phyloP scores from a whole-genome alignment of 768 basidiomycete species.

The Lentinula sp. region DNA sequence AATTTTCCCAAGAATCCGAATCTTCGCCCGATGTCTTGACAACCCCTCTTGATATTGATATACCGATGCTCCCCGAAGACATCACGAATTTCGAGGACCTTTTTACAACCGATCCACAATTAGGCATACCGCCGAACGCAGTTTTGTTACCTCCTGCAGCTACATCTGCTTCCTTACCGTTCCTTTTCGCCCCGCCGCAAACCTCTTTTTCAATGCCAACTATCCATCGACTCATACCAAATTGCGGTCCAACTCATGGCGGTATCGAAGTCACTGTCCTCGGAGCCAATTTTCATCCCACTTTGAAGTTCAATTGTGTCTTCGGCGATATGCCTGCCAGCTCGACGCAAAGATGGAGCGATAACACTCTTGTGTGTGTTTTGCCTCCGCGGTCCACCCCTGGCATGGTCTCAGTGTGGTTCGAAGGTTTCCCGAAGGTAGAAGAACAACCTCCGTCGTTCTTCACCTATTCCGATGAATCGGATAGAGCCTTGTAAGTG shows the following conservation, averaged over 20 bases:
- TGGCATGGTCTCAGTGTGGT: constrained; percentile 87
- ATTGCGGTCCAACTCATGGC: constrained; percentile 80
- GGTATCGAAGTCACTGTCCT: constrained; percentile 94
- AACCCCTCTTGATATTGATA: constrained; percentile 35
- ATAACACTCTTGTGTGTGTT: constrained; percentile 88
- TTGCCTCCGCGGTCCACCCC: constrained; percentile 77
- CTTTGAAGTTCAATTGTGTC: constrained; percentile 64
- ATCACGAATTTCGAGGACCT: constrained; percentile 10
- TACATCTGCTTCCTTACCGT: constrained; percentile 23
- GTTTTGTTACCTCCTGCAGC: constrained; percentile 2
- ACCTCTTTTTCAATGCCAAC: constrained; percentile 54
- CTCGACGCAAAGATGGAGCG: constrained; percentile 87
- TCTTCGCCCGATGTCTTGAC: constrained; percentile 42
- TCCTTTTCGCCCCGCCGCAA: constrained; percentile 59
- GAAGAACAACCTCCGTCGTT: constrained; percentile 54
- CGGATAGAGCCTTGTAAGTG: constrained; percentile 81
- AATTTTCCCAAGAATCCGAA: constrained; percentile 35
- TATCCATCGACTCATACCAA: constrained; percentile 82
- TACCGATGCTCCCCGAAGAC: constrained; percentile 29
- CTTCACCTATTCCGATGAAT: constrained; percentile 89
- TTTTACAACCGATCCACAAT: constrained; percentile 6
- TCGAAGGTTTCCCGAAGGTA: constrained; percentile 66
- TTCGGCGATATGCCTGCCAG: constrained; percentile 83
- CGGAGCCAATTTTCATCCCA: constrained; percentile 83
- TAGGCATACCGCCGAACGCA: constrained; percentile 17